These are phyloP conservation scores for Scutellaria barbata DNA, from an alignment of 257 asterid species.

Conservation along the genomic window DNA sequence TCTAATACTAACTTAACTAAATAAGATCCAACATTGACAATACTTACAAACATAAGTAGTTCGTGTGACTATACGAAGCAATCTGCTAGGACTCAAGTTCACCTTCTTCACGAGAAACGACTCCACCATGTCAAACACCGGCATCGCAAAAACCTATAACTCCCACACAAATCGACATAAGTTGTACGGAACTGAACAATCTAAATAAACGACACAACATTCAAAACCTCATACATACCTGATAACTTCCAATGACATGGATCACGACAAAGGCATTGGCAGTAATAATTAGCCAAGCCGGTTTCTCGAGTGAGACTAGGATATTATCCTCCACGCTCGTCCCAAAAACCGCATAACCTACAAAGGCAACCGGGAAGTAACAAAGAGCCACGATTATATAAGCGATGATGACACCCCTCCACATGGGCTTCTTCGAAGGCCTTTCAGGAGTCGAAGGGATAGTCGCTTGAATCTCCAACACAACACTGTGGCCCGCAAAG, in stretches of 20 bases:
- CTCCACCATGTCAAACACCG: slow-evolving; percentile 57
- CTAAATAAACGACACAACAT: too few relatives aligned
- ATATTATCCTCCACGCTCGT: slow-evolving; percentile 47
- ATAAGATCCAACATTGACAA: background rate
- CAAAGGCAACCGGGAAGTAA: slow-evolving; percentile 55
- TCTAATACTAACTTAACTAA: too few relatives aligned
- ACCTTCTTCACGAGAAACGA: slow-evolving; percentile 42
- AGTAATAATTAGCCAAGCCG: slow-evolving; percentile 48
- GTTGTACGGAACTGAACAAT: too few relatives aligned
- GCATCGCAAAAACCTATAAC: slow-evolving; percentile 58
- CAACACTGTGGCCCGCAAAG: slow-evolving; percentile 35
- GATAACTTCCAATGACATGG: slow-evolving; percentile 67
- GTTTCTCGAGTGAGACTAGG: slow-evolving; percentile 47
- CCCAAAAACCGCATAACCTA: slow-evolving; percentile 54
- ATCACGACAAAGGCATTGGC: slow-evolving; percentile 55
- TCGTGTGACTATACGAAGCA: slow-evolving; percentile 42
- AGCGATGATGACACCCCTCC: slow-evolving; percentile 52
- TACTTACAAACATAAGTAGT: slow-evolving; percentile 51
- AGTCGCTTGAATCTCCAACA: slow-evolving; percentile 60
- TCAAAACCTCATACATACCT: slow-evolving; percentile 32
- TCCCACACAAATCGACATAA: background rate
- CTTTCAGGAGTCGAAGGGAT: slow-evolving; percentile 51
- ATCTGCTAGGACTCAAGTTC: slow-evolving; percentile 36
- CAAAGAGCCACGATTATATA: slow-evolving; percentile 52
- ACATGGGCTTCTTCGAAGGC: slow-evolving; percentile 59